Evolutionary conservation across 225 moss, liverwort and hornwort species (phyloP), one percentile per base, ranked within the genome.

Genomic region (Marchantia paleacea): DNA sequence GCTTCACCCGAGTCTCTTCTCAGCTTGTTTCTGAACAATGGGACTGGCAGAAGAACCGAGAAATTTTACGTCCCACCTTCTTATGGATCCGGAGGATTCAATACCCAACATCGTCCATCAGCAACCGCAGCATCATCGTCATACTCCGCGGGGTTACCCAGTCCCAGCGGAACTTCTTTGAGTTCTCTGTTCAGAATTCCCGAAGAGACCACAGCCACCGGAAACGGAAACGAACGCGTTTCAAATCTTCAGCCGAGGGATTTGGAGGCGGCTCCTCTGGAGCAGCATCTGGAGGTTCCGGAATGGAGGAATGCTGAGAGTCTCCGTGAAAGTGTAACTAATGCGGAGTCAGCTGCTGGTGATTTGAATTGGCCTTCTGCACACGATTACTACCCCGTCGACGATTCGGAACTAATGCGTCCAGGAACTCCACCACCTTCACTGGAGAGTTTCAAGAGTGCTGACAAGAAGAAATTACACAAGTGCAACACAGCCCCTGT

Each of bases 401-500:
- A 55, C 7, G 55, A 55, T 13, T 20, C 19, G 65, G 14, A 54
- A 12, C 54, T 53, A 28, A 75, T 11, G 28, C 2, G 10, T 11
- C 74, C 29, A 64, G 51, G 69, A 75, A 4, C 57, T 19, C 57
- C 14, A 57, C 57, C 13, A 57, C 39, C 19, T 57, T 19, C 19
- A 19, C 57, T 3, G 57, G 14, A 57, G 57, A 57, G 39, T n/a
- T n/a, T n/a, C n/a, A n/a, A n/a, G n/a, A n/a, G n/a, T n/a, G n/a
- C n/a, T n/a, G 48, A 50, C 3, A 55, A 49, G 78, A 49, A 20
- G 18, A 12, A 77, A 29, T 28, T 84, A 39, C 87, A 77, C 29
- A 87, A 67, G 53, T 84, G 81, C 72, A 84, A 26, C 78, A 87
- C 87, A 22, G 84, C 82, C n/a, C 87, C 87, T 28, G 51, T 82